These are phyloP conservation scores for Maudiozyma barnettii DNA, from an alignment of 805 yeast species.

Conservation along the genomic window DNA sequence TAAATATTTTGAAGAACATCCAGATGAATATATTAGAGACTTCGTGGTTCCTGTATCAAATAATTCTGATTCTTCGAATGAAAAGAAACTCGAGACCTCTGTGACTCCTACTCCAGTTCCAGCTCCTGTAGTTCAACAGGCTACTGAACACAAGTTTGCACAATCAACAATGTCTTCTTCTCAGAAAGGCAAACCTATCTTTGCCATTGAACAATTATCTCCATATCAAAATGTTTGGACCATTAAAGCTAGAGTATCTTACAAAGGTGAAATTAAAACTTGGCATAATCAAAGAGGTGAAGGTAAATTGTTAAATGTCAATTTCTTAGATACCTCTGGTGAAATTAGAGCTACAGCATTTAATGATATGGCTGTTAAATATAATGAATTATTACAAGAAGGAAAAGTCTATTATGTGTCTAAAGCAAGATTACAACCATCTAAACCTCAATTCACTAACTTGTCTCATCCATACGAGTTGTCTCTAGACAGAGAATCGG, in stretches of 20 bases:
- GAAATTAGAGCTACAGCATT: slow-evolving; percentile 95
- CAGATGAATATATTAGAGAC: slow-evolving; percentile 34
- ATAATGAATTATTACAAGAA: slow-evolving; percentile 67
- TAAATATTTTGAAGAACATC: slow-evolving; percentile 48
- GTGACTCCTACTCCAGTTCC: slow-evolving; percentile 3
- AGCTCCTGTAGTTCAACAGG: not conserved
- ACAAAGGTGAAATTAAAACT: slow-evolving; percentile 76
- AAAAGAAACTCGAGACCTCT: slow-evolving; percentile 2
- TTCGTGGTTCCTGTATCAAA: slow-evolving; percentile 6
- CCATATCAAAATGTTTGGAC: slow-evolving; percentile 91
- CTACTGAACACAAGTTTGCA: not conserved
- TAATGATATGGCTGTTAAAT: slow-evolving; percentile 74
- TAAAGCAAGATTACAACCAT: slow-evolving; percentile 68
- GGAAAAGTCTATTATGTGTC: slow-evolving; percentile 83
- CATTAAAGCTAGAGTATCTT: slow-evolving; percentile 84
- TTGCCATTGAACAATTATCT: slow-evolving; percentile 77
- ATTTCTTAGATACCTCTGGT: slow-evolving; percentile 86
- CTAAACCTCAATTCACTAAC: slow-evolving; percentile 79
- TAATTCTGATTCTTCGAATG: not conserved
- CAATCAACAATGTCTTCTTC: slow-evolving; percentile 7
- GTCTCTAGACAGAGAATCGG: slow-evolving; percentile 67
- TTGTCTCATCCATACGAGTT: slow-evolving; percentile 85
- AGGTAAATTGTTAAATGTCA: slow-evolving; percentile 83
- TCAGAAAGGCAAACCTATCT: slow-evolving; percentile 35
- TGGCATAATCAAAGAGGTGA: slow-evolving; percentile 83